Evolutionary conservation across 768 basidiomycete genomes (phyloP).

Genomic region (Russula lepida): DNA sequence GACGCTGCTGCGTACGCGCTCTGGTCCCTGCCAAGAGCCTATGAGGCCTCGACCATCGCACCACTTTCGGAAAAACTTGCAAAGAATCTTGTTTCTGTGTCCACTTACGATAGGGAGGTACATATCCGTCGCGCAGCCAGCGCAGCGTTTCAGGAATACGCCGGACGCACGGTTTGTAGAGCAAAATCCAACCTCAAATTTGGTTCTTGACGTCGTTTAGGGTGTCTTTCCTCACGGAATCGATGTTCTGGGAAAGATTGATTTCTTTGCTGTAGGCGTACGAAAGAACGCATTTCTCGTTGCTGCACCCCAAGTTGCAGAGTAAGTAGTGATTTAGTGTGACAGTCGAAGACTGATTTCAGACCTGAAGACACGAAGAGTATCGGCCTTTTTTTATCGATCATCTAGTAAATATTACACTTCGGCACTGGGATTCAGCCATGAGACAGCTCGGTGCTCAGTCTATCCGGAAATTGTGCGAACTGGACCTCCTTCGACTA

Average conservation of each 20-base stretch:
- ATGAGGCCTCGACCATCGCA: constrained; percentile 47
- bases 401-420: constrained; percentile 62
- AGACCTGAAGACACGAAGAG: constrained; percentile 55
- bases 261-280: constrained; percentile 91
- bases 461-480: constrained; percentile 62
- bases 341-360: neutral
- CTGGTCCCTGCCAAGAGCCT: constrained; percentile 87
- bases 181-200: neutral
- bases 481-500: constrained; percentile 45
- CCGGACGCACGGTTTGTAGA: constrained; percentile 76
- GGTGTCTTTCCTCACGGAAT: constrained; percentile 90
- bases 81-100: constrained; percentile 61
- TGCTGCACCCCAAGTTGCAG: constrained; percentile 80
- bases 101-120: constrained; percentile 88
- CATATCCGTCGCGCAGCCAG: constrained; percentile 93
- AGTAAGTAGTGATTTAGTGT: constrained; percentile 42
- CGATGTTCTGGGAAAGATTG: constrained; percentile 82
- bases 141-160: constrained; percentile 95
- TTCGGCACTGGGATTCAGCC: constrained; percentile 83
- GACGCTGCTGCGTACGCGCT: constrained; percentile 92
- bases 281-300: constrained; percentile 76
- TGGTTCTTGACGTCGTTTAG: constrained; percentile 35
- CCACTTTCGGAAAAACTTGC: constrained; percentile 63
- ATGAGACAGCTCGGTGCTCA: constrained; percentile 75
- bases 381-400: constrained; percentile 64